Conservation (phyloP, 345 rosid genomes). For the rapeseed (Brassica napus) region DNA sequence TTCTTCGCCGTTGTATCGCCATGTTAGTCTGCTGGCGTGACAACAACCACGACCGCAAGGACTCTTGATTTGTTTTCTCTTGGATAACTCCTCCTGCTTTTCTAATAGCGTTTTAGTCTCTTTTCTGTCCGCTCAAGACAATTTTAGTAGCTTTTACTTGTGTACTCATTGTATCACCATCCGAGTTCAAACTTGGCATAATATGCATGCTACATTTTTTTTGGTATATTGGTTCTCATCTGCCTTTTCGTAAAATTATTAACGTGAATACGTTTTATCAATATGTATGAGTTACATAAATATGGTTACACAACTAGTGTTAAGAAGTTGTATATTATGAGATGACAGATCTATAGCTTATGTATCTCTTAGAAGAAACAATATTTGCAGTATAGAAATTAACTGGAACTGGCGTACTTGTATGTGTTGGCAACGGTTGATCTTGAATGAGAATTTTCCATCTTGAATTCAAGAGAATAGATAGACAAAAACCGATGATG, state of each 20-base stretch:
- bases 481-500: background rate
- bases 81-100: background rate
- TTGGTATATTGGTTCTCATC: background rate
- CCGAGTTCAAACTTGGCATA: background rate
- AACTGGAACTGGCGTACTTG: background rate
- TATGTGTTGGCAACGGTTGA: background rate
- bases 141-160: background rate
- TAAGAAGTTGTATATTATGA: background rate
- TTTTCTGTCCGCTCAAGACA: background rate
- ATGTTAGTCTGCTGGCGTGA: conserved; percentile 76
- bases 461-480: background rate
- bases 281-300: background rate
- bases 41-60: conserved; percentile 37
- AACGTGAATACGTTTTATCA: background rate
- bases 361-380: background rate
- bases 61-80: background rate
- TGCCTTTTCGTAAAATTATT: background rate
- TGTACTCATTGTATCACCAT: background rate
- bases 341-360: background rate
- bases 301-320: background rate
- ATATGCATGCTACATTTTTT: background rate
- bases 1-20: conserved; percentile 82
- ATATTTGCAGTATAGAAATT: background rate
- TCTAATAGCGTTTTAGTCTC: background rate
- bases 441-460: background rate